Base-by-base conservation (phyloP, 345 rosid species). In the Arabidopsis arenosa region DNA sequence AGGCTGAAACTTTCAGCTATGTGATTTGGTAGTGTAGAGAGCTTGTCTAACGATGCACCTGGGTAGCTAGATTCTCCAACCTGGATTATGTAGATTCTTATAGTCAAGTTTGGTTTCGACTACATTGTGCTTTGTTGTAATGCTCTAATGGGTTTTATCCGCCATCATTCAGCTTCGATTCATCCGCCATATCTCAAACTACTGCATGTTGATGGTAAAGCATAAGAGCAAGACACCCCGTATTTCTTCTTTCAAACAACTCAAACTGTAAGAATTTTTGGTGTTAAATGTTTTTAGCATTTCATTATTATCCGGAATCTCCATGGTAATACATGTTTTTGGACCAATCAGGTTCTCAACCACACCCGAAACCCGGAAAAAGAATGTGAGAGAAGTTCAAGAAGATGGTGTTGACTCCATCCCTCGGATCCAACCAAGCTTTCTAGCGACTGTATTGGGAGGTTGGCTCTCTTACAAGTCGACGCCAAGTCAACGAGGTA, bases 91-190 rank as follows among this genome's bases (percentile, higher is more conserved):
- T 51, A 21, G 70, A 36, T 67, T 69, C 40, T 54, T 68, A 21
- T n/a, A 11, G 32, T 37, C 13, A 41, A 41, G 14, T 28, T 55
- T 15, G n/a, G 32, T 69, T 72, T 71, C 1, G 15, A 9, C n/a
- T 36, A 14, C 40, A 44, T 40, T 54, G 15, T n/a, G n/a, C 14
- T 58, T 40, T 61, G 17, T 21, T 41, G 37, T 26, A 28, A 33
- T 48, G 44, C 33, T 41, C 51, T 62, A 23, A 59, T 21, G 67
- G 17, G 28, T 64, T 74, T 68, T 52, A 14, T 44, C 9, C 3
- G 8, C 23, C 33, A 14, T 9, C 44, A 3, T 73, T 70, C 88
- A 90, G 97, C 97, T 94, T 85, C 85, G 80, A 17, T 90, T 94
- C 70, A 75, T 86, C 7, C 85, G 97, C 51, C 96, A 90, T 69